These are phyloP conservation scores for Zoysia japonica DNA, from an alignment of 176 grass and related monocot genomes.

Conservation along the genomic window DNA sequence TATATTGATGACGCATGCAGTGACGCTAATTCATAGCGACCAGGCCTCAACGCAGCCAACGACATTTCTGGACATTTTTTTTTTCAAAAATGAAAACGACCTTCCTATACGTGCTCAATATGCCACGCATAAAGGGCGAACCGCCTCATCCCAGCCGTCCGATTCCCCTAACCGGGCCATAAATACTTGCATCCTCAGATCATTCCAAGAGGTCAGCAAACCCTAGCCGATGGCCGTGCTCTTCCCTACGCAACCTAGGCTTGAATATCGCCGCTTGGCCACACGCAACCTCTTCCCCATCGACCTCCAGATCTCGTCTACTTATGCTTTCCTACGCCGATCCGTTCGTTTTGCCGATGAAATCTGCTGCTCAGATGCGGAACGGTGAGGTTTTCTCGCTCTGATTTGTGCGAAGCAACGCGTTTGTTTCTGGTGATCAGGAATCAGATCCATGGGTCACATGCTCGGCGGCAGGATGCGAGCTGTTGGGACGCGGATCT, in stretches of 20 bases:
- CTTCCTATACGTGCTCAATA: not conserved
- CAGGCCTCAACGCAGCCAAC: not conserved
- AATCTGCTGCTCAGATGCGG: not conserved
- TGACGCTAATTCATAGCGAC: constrained; percentile 45
- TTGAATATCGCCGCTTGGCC: not conserved
- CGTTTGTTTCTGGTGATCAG: constrained; percentile 1
- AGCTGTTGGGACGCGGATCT: not conserved
- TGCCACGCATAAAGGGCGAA: not conserved
- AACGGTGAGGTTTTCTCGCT: not conserved
- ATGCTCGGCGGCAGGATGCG: not conserved
- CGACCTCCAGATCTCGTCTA: not conserved
- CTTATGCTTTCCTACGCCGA: not conserved
- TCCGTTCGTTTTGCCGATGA: not conserved
- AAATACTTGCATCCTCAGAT: constrained; percentile 38
- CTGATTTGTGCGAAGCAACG: not conserved
- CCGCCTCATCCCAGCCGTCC: constrained; percentile 22
- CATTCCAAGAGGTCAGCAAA: not conserved
- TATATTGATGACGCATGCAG: constrained; percentile 31
- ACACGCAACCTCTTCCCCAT: not conserved
- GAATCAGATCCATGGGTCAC: not conserved
- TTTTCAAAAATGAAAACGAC: too few relatives aligned
- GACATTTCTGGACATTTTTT: too few relatives aligned
- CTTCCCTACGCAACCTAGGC: not conserved
- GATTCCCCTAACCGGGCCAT: not conserved
- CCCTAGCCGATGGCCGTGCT: not conserved